Base-by-base conservation (phyloP, 352 stramenopile species). In the Phytophthora crassamura region DNA sequence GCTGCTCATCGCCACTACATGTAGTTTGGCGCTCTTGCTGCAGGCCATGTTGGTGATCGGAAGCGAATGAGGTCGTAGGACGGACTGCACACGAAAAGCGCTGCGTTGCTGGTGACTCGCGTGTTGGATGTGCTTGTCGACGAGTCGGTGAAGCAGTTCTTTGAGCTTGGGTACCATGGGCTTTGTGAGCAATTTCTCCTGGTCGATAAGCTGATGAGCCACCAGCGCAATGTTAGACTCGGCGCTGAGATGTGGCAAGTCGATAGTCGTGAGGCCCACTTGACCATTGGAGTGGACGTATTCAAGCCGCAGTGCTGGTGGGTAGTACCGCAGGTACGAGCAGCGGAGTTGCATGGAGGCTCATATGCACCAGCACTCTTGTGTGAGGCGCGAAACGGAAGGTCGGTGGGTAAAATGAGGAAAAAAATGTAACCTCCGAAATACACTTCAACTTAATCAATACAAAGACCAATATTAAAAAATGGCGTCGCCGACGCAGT, bases 321-420 rank as follows among this genome's bases (percentile, higher is more conserved):
- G 83, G 48, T 83, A 94, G 72, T 92, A 89, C 51, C 86, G 83
- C 50, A 94, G 48, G 60, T 80, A 92, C 50, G 91, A 75, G 28
- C 84, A 77, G 7, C 68, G 64, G 30, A 94, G 75, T 34, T 86
- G 80, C 86, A 94, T 94, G 11, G 54, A 52, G 7, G 40, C 12
- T 32, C 28, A 66, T 70, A 51, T 57, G 43, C 25, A 40, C 28
- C 12, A 28, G 33, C 15, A 15, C 56, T 6, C 11, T 30, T 14
- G 25, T 28, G 25, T 28, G 25, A 28, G 25, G 32, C 7, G 39
- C 33, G 49, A 60, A 54, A 66, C 52, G 38, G 51, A 58, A 43
- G 30, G 25, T 6, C 2, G 25, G 2, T 10, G 30, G 20, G 25
- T 34, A 43, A 61, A 50, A 16, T 3, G 12, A 46, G 16, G n/a